phyloP scores from a whole-genome alignment of 129 eudicot genomes.

The Pseudognaphalium luteoalbum region DNA sequence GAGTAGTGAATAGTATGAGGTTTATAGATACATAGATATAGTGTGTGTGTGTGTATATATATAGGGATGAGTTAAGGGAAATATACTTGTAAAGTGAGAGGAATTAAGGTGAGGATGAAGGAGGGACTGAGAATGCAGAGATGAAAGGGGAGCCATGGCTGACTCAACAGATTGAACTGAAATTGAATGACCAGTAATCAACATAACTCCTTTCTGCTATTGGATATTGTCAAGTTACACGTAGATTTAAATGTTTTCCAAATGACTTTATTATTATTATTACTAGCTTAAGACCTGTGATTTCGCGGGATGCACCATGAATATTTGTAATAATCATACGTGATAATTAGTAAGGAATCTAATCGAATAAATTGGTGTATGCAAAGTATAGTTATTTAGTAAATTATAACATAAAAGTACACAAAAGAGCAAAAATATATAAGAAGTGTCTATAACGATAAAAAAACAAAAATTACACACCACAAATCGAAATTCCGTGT shows the following conservation, averaged over 20 bases:
- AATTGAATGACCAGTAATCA: conserved; percentile 5
- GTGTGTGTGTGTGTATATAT: neutral
- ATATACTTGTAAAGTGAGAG: conserved; percentile 33
- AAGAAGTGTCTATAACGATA: too few relatives aligned
- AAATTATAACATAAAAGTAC: too few relatives aligned
- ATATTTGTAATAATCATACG: too few relatives aligned
- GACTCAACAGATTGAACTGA: neutral
- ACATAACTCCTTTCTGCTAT: neutral
- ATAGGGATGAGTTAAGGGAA: neutral
- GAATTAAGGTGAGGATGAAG: conserved; percentile 32
- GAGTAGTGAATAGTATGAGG: neutral
- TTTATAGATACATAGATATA: neutral
- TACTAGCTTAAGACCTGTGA: too few relatives aligned
- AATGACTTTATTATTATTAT: too few relatives aligned
- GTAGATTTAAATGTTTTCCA: conserved; percentile 2
- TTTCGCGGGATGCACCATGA: too few relatives aligned
- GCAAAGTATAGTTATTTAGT: too few relatives aligned
- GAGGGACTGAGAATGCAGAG: conserved; percentile 45
- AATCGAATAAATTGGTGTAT: too few relatives aligned
- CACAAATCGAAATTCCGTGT: too few relatives aligned
- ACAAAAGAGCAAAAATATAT: too few relatives aligned
- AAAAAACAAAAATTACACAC: too few relatives aligned
- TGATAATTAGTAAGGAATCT: too few relatives aligned
- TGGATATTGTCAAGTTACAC: neutral
- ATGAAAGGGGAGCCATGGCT: conserved; percentile 58